Base-by-base conservation (phyloP, 352 stramenopile species). In the Pythium aphanidermatum region DNA sequence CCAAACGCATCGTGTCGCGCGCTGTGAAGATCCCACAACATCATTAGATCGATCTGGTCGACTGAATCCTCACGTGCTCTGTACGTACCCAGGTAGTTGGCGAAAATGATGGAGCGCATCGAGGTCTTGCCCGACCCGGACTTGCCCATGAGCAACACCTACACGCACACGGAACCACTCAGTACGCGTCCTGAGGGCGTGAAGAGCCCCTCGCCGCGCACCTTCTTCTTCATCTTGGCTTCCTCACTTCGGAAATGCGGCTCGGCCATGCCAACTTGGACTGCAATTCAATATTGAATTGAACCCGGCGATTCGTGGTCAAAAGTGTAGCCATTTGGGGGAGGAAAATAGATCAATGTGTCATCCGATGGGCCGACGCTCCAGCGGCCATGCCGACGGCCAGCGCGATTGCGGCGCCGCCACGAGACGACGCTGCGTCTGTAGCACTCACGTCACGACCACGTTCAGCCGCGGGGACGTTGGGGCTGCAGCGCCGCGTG, bases 71-170 rank as follows among this genome's bases (percentile, higher is more conserved):
- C n/a, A n/a, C n/a, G n/a, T n/a, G n/a, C n/a, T n/a, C 4, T 23
- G 20, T n/a, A 23, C 49, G 29, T 61, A 94, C 77, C 95, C 46
- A 98, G 65, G 70, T 99, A 99, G 76, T 99, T 99, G 55, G 96
- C 97, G 66, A 99, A 99, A 63, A 99, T 99, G 56, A 99, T 99
- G 39, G 90, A 98, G 46, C 97, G 71, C 97, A 99, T 99, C 43
- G 96, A 99, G 41, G 96, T 99, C 74, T 99, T 99, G 55, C 96
- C 95, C 16, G 86, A 92, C 32, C 92, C 90, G 34, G 84, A 97
- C 64, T 97, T 98, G 52, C 94, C 94, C 89, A 98, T 98, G 46
- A 98, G 69, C 23, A 98, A 60, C 41, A 98, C 85, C 84, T 98
- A 70, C 37, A 19, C 3, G 9, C 5, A 12, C 39, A 14, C 26